These are phyloP conservation scores for Raddia guianensis DNA, from an alignment of 176 grass and related monocot genomes.

Conservation along the genomic window DNA sequence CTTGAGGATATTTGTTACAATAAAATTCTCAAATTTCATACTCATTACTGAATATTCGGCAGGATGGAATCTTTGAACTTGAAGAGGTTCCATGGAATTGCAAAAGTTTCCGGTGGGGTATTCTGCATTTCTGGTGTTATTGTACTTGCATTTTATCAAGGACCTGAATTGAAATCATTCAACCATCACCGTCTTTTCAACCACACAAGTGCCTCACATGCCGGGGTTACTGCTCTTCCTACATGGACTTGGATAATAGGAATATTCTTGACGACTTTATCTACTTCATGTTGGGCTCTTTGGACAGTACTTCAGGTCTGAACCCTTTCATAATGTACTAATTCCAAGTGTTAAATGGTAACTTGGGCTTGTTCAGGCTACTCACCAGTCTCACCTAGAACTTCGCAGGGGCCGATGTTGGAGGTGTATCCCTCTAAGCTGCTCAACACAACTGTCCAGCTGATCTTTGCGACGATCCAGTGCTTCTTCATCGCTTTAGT, in stretches of 20 bases:
- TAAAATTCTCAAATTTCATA: neutral
- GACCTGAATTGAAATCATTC: conserved; percentile 54
- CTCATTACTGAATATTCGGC: neutral
- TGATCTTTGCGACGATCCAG: conserved; percentile 54
- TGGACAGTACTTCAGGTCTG: conserved; percentile 67
- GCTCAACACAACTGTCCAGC: conserved; percentile 51
- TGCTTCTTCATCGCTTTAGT: conserved; percentile 54
- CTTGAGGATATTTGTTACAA: neutral
- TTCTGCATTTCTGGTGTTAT: conserved; percentile 41
- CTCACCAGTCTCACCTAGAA: neutral
- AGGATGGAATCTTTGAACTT: conserved; percentile 65
- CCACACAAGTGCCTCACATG: neutral
- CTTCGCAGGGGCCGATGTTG: conserved; percentile 49
- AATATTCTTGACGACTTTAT: conserved; percentile 39
- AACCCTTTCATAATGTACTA: neutral
- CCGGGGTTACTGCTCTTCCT: neutral
- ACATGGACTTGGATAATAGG: conserved; percentile 48
- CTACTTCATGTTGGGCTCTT: conserved; percentile 45
- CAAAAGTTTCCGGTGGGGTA: conserved; percentile 41
- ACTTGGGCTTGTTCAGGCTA: neutral
- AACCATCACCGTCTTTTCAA: conserved; percentile 40
- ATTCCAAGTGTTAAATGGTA: neutral
- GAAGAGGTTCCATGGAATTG: conserved; percentile 50
- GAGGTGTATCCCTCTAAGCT: conserved; percentile 55
- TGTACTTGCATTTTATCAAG: conserved; percentile 64